Evolutionary conservation across 768 basidiomycete species (phyloP), one percentile per base, ranked within the genome.

Genomic region (Trametes meyenii): DNA sequence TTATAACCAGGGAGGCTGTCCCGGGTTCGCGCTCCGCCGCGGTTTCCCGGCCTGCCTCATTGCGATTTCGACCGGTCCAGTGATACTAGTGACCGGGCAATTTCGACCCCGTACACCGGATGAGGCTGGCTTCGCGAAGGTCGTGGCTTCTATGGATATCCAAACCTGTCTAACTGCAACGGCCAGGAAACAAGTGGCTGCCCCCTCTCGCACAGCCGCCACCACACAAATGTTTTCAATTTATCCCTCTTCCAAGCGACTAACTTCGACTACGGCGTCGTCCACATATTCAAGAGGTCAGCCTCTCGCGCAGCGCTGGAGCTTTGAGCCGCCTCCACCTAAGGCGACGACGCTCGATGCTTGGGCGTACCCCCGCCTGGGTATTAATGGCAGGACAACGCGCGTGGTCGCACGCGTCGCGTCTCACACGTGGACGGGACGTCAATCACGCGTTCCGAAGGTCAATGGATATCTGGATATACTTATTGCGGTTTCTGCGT

Each of bases 1-100:
- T 33, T 33, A 33, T 33, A 33, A 3, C 29, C 29, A 33, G 29
- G 8, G 29, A 33, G 29, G 29, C 29, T 33, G 29, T 33, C 29
- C n/a, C 29, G 29, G 26, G 48, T 50, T 50, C 48, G 23, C 48
- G 33, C 48, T 50, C 48, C 48, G 48, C 48, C 48, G 48, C 48
- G 48, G 33, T n/a, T 11, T 50, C 23, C 48, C 48, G 48, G 48
- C 33, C 48, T 33, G 48, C 48, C 48, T 17, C 29, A 33, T 50
- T 35, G 11, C 29, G 48, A 50, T 33, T n/a, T 23, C 29, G 48
- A 26, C 48, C n/a, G 48, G 12, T 24, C 23, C 11, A 23, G 7
- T 5, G 10, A 29, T 7, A 7, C 48, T n/a, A 33, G 16, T 33
- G 29, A 13, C 19, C 43, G 43, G 17, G 17, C 19, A 7, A n/a